These are phyloP conservation scores for Tinospora cordifolia DNA, from an alignment of 164 flowering plant genomes.

Conservation along the genomic window DNA sequence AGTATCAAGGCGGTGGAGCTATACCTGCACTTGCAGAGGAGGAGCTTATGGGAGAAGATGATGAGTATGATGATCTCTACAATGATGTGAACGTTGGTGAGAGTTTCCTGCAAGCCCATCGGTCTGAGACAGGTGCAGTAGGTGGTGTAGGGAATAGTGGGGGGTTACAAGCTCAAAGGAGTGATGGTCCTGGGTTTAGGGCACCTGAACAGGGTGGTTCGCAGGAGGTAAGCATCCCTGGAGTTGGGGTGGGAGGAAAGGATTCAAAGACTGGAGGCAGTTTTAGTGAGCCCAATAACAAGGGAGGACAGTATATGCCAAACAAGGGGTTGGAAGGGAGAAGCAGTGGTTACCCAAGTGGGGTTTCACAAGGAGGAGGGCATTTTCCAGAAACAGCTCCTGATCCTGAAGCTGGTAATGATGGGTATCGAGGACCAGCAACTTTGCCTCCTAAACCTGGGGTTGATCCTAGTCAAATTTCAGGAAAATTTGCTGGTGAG, in stretches of 20 bases:
- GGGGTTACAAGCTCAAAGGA: conserved; percentile 34
- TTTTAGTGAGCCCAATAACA: conserved; percentile 30
- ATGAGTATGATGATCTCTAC: conserved; percentile 66
- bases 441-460: conserved; percentile 30
- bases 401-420: conserved; percentile 32
- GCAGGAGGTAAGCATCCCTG: conserved; percentile 28
- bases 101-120: conserved; percentile 53
- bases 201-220: conserved; percentile 24
- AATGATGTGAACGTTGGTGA: conserved; percentile 72
- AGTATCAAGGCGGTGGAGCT: conserved; percentile 65
- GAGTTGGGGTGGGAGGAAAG: conserved; percentile 34
- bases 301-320: conserved; percentile 17
- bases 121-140: conserved; percentile 31
- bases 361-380: conserved; percentile 33
- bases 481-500: conserved; percentile 27
- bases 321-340: conserved; percentile 25
- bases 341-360: conserved; percentile 23
- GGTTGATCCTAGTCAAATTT: conserved; percentile 28
- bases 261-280: conserved; percentile 24
- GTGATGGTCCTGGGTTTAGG: conserved; percentile 29
- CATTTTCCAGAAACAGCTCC: conserved; percentile 24
- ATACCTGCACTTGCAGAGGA: conserved; percentile 72
- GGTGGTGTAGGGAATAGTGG: conserved; percentile 36
- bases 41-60: conserved; percentile 58
- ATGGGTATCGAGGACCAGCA: conserved; percentile 42